A percentile compares a stretch with the other conserved stretches of the same genome.
Evolutionary conservation across 257 asterid species (phyloP).

Genomic region (Fraxinus excelsior): DNA sequence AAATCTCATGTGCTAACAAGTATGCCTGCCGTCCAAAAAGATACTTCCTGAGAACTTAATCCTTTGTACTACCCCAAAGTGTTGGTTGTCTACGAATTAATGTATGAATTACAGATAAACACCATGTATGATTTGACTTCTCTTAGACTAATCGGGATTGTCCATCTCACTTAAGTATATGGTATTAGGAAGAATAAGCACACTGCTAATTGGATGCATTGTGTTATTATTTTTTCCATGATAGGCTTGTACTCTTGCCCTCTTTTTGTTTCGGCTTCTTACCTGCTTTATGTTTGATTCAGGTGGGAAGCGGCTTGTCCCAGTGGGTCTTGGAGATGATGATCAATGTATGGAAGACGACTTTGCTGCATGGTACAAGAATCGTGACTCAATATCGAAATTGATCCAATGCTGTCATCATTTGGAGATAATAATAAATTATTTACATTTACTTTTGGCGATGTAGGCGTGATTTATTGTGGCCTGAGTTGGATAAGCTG

Average conservation of each 20-base stretch:
- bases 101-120: not conserved
- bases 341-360: slow-evolving; percentile 99
- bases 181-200: not conserved
- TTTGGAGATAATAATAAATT: not conserved
- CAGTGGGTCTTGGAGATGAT: slow-evolving; percentile 95
- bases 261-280: slow-evolving; percentile 16
- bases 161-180: not conserved
- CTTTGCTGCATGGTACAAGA: slow-evolving; percentile 73
- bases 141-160: not conserved
- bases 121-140: not conserved
- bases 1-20: not conserved
- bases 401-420: not conserved
- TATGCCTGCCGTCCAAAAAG: not conserved
- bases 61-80: not conserved
- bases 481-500: slow-evolving; percentile 89
- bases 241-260: slow-evolving; percentile 7
- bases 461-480: slow-evolving; percentile 80
- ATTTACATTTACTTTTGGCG: slow-evolving; percentile 1
- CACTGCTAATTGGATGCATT: not conserved
- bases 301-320: slow-evolving; percentile 81
- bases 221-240: slow-evolving; percentile 6
- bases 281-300: slow-evolving; percentile 26
- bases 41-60: not conserved
- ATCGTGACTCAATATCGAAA: slow-evolving; percentile 9
- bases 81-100: not conserved